Evolutionary conservation across 116 monocot genomes (phyloP).

Genomic region (Dioscorea cayenensis): DNA sequence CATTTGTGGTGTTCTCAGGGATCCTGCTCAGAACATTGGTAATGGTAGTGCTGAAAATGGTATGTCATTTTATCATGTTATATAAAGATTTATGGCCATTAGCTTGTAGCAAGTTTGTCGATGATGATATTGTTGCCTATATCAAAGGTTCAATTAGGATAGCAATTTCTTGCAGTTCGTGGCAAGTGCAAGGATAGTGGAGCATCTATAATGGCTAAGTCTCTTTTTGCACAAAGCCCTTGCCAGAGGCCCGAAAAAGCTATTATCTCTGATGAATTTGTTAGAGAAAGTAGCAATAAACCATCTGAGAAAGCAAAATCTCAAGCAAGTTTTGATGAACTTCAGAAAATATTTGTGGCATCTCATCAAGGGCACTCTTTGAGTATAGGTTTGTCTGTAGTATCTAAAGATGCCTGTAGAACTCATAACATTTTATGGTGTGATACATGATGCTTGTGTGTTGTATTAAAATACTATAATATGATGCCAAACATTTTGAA

Average conservation of each 20-base stretch:
- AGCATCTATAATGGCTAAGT: constrained; percentile 71
- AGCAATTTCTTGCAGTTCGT: constrained; percentile 44
- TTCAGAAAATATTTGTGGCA: constrained; percentile 33
- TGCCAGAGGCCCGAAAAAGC: constrained; percentile 17
- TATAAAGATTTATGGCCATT: not conserved
- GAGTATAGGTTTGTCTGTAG: constrained; percentile 42
- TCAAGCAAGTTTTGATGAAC: constrained; percentile 28
- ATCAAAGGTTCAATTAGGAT: not conserved
- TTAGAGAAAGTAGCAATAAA: constrained; percentile 14
- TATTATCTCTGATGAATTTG: constrained; percentile 17
- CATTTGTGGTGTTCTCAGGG: constrained; percentile 65
- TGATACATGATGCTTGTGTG: not conserved
- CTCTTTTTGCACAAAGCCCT: constrained; percentile 58
- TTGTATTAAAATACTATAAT: not conserved
- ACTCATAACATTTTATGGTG: not conserved
- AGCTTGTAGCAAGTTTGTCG: not conserved
- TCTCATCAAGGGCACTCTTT: constrained; percentile 17
- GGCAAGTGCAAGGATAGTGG: constrained; percentile 22
- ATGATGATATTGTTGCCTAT: not conserved
- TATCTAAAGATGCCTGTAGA: not conserved
- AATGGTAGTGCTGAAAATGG: constrained; percentile 23
- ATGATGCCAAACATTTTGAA: not conserved
- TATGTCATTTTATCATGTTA: constrained; percentile 12
- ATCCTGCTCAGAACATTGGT: constrained; percentile 15
- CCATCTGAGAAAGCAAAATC: constrained; percentile 21